Base-by-base conservation (phyloP, 176 grass and related monocot genomes). In the Ensete ventricosum region DNA sequence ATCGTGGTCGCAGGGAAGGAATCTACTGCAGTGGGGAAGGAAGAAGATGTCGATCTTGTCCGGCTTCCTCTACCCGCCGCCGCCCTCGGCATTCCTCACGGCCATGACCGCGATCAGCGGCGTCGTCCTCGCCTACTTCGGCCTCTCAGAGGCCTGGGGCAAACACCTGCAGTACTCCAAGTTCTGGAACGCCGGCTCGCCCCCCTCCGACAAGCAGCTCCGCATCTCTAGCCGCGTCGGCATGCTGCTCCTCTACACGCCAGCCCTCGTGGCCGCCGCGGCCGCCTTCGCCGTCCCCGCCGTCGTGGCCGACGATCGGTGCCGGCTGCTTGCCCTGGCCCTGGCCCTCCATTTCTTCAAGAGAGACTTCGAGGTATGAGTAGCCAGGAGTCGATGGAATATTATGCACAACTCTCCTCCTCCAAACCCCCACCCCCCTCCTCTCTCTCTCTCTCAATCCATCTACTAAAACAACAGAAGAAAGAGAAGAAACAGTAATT, bases 291-390 rank as follows among this genome's bases (percentile, higher is more conserved):
- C 64, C n/a, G 54, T 90, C 55, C 89, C 85, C 0, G 84, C 83
- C 72, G 69, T 76, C 62, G 67, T 89, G 29, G 64, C 25, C 7
- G 75, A 73, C 26, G 20, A 55, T 50, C 84, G 89, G n/a, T 54
- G 64, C 0, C 8, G 60, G 57, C 10, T 89, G 25, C 81, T 96
- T 62, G 51, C n/a, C 17, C 59, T 83, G 34, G 83, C 83, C 9
- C 83, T 96, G 54, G 67, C 77, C 76, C 50, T 76, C 4, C 87
- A 92, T 53, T 92, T 96, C 78, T 81, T 96, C 74, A 92, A 96
- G 53, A 88, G 92, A 9, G 76, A 85, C 0, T 67, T 96, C 6
- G 89, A 96, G 92, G 92, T 94, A 72, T 6, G 34, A 4, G 5
- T 43, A 0, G 3, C 34, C 34, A 43, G 34, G 34, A 43, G 4